Base-by-base conservation (phyloP, 768 basidiomycete species). In the Coprinopsis cinerea region DNA sequence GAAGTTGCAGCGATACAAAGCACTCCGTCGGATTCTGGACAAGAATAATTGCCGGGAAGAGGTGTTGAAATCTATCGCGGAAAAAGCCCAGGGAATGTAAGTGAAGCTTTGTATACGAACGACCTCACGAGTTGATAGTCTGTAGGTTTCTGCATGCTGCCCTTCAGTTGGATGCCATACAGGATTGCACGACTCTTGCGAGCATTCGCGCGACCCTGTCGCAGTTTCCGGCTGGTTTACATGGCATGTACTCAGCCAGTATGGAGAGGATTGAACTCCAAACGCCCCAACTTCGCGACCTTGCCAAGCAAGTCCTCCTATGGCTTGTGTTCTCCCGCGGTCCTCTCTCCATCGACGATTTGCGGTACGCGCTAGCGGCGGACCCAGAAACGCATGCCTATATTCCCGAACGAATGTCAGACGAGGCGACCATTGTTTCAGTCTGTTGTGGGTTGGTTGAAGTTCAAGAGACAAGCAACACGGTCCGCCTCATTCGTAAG, bases 61-160 rank as follows among this genome's bases (percentile, higher is more conserved):
- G 25, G 20, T 48, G 7, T 18, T 20, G 3, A 4, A 3, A 7
- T 17, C 13, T 5, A 28, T 48, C 11, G 10, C n/a, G 25, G 37
- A 15, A 24, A 48, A 17, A 37, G 37, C 35, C 5, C 6, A 18
- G 7, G 47, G 47, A 26, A 48, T 48, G 47, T 48, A 20, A 48
- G 36, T 22, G 5, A 11, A 4, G n/a, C n/a, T n/a, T 15, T 36
- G 35, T 40, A 4, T n/a, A 37, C 36, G 6, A 6, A n/a, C 4
- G 17, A 4, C 4, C 23, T 34, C 10, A 4, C n/a, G 18, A 7
- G 17, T 43, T 14, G 30, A 7, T 24, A 7, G 3, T 9, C 25
- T 22, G 9, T 17, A 50, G 49, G 49, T 50, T 50, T 23, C 49
- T 50, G 6, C 40, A 42, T 3, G 49, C 49, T 1, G 7, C n/a